phyloP scores from a whole-genome alignment of 805 yeast genomes.

The Nakazawaea anatomiae region DNA sequence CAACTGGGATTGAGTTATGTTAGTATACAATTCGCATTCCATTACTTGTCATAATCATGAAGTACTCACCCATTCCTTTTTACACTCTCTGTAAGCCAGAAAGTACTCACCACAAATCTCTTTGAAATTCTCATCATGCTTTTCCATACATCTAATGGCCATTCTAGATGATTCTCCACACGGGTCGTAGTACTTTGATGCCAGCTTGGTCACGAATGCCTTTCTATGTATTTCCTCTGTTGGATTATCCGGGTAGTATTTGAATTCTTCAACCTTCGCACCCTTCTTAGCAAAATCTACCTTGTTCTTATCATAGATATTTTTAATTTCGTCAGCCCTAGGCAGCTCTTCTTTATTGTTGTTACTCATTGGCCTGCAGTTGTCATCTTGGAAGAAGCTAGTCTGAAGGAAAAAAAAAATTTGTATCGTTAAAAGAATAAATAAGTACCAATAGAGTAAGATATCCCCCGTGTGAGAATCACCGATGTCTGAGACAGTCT shows the following conservation, averaged over 20 bases:
- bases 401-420: not conserved
- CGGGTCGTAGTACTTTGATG: conserved; percentile 87
- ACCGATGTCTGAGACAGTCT: conserved; percentile 15
- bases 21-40: too few relatives aligned
- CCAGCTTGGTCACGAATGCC: conserved; percentile 56
- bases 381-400: too few relatives aligned
- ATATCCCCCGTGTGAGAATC: too few relatives aligned
- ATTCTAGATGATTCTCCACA: conserved; percentile 86
- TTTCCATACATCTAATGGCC: conserved; percentile 77
- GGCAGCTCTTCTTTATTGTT: not conserved
- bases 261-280: conserved; percentile 39
- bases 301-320: conserved; percentile 27
- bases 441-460: not conserved
- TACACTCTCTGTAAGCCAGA: conserved; percentile 90
- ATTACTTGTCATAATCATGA: not conserved
- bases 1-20: not conserved
- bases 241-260: conserved; percentile 87
- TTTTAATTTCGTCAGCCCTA: conserved; percentile 13
- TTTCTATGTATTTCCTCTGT: conserved; percentile 62
- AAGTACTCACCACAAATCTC: conserved; percentile 74
- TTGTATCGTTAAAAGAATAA: conserved; percentile 12
- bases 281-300: conserved; percentile 55
- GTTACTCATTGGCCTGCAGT: too few relatives aligned
- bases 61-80: conserved; percentile 58
- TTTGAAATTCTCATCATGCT: conserved; percentile 65